Evolutionary conservation across 2,329 filamentous ascomycete genomes (phyloP).

Genomic region (Cercospora zeae-maydis): DNA sequence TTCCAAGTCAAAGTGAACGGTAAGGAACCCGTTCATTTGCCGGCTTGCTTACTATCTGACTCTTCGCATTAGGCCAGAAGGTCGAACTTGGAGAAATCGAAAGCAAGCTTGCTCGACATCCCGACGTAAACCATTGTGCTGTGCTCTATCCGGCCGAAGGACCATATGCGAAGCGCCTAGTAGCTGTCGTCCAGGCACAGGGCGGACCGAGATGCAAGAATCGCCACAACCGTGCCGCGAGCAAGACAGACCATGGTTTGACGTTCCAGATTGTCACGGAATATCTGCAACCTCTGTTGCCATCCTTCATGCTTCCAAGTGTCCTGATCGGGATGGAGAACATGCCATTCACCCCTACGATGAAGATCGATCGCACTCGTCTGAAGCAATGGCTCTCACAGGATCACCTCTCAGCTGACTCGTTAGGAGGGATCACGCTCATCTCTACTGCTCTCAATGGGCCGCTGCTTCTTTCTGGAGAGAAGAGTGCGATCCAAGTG

Average conservation of each 20-base stretch:
- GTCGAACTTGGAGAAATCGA: not conserved
- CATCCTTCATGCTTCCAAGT: slow-evolving; percentile 2
- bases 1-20: not conserved
- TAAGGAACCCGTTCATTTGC: not conserved
- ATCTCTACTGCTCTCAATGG: not conserved
- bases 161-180: not conserved
- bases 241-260: not conserved
- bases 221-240: not conserved
- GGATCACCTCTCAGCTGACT: not conserved
- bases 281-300: not conserved
- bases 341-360: slow-evolving; percentile 8
- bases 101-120: not conserved
- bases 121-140: not conserved
- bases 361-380: slow-evolving; percentile 9
- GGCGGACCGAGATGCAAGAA: not conserved
- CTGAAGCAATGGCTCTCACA: slow-evolving; percentile 5
- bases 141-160: not conserved
- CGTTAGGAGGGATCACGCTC: not conserved
- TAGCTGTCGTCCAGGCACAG: not conserved
- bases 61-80: not conserved
- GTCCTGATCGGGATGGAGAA: not conserved
- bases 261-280: not conserved
- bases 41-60: not conserved
- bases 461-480: not conserved
- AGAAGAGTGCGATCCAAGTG: not conserved